Conservation (phyloP, 257 asterid genomes). For the Solanum bukasovii region DNA sequence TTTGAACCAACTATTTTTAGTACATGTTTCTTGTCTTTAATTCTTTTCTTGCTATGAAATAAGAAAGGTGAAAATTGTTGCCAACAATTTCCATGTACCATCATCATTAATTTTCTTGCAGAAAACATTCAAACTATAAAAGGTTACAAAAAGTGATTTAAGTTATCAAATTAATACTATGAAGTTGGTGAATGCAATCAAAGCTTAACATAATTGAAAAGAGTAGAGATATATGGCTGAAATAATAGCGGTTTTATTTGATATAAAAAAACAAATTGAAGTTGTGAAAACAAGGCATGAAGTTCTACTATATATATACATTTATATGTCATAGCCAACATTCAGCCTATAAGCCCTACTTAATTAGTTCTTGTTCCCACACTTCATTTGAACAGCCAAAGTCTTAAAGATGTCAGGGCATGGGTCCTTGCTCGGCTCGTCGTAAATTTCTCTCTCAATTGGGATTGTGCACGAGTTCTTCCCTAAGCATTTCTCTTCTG, state of each 20-base stretch:
- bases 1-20: background rate
- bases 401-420: slow-evolving; percentile 53
- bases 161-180: background rate
- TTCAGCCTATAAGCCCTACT: background rate
- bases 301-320: background rate
- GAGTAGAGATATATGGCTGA: background rate
- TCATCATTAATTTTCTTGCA: background rate
- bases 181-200: background rate
- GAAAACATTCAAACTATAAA: background rate
- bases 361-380: slow-evolving; percentile 14
- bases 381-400: slow-evolving; percentile 58
- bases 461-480: slow-evolving; percentile 54
- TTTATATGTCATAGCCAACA: background rate
- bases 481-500: slow-evolving; percentile 46
- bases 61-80: background rate
- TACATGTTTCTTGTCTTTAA: background rate
- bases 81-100: background rate
- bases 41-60: background rate
- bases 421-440: slow-evolving; percentile 29
- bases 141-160: background rate
- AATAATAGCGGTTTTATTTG: background rate
- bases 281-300: background rate
- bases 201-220: background rate
- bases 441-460: slow-evolving; percentile 26
- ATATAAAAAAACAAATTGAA: background rate